Conservation (phyloP, 257 asterid species). For the Nicotiana tabacum region DNA sequence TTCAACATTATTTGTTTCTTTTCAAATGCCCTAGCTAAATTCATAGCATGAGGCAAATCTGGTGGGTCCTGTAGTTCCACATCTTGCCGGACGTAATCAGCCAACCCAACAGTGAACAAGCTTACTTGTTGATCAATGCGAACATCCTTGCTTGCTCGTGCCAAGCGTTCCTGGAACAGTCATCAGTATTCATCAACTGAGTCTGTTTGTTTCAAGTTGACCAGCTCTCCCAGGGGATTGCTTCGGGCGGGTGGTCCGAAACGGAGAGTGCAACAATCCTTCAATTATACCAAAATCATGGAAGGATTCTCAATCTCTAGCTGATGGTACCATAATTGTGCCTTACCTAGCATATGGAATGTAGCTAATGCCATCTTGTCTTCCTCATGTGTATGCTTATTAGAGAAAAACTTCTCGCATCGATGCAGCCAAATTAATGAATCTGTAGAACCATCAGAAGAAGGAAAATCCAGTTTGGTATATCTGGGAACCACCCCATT, state of each 20-base stretch:
- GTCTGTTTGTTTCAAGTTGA: background rate
- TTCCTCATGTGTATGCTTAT: background rate
- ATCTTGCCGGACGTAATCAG: background rate
- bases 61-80: background rate
- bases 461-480: too few relatives aligned
- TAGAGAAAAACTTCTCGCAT: too few relatives aligned
- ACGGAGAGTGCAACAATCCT: background rate
- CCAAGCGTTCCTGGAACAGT: background rate
- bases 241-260: background rate
- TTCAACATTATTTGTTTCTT: background rate
- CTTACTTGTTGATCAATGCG: background rate
- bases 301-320: too few relatives aligned
- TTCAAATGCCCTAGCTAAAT: background rate
- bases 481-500: too few relatives aligned
- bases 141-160: background rate
- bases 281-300: background rate
- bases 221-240: background rate
- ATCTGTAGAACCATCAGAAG: too few relatives aligned
- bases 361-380: background rate
- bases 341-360: background rate
- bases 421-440: too few relatives aligned
- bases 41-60: background rate
- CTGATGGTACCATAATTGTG: background rate
- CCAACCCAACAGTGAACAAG: background rate
- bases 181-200: background rate